Evolutionary conservation across 176 grass and related monocot genomes (phyloP).

Genomic region (Oryza australiensis): DNA sequence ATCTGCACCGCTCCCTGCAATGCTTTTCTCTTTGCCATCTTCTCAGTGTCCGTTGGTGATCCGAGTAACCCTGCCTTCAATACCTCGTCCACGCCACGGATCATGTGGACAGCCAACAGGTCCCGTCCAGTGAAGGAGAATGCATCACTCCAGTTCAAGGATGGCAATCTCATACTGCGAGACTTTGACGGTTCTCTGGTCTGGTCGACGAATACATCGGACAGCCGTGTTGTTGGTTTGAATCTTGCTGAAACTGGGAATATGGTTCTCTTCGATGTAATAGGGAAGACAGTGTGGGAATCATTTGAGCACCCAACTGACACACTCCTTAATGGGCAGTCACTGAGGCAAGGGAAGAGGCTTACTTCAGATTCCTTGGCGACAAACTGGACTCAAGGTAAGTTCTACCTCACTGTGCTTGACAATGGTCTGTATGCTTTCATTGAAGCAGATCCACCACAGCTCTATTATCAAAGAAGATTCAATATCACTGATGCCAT

Average conservation of each 20-base stretch:
- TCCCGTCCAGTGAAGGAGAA: slow-evolving; percentile 44
- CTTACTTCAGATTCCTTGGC: slow-evolving; percentile 35
- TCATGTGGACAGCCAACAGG: slow-evolving; percentile 64
- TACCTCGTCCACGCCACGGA: slow-evolving; percentile 1
- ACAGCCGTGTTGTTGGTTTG: slow-evolving; percentile 31
- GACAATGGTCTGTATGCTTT: slow-evolving; percentile 49
- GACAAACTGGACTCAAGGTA: slow-evolving; percentile 48
- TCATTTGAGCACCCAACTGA: slow-evolving; percentile 61
- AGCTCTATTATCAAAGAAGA: slow-evolving; percentile 40
- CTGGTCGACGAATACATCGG: slow-evolving; percentile 53
- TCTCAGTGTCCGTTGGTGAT: slow-evolving; percentile 27
- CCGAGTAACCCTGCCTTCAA: not conserved
- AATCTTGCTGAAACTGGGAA: slow-evolving; percentile 55
- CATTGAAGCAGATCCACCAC: slow-evolving; percentile 38
- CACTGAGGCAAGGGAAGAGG: slow-evolving; percentile 52
- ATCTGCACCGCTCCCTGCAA: slow-evolving; percentile 50
- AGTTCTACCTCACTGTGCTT: slow-evolving; percentile 53
- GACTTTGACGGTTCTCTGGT: slow-evolving; percentile 41
- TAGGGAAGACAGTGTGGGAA: slow-evolving; percentile 55
- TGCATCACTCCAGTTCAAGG: slow-evolving; percentile 43
- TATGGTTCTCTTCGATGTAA: slow-evolving; percentile 54
- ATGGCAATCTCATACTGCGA: slow-evolving; percentile 48
- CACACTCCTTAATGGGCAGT: slow-evolving; percentile 56
- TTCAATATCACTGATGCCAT: slow-evolving; percentile 37
- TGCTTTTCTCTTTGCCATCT: slow-evolving; percentile 52